phyloP scores from a whole-genome alignment of 768 basidiomycete genomes.

The Suillus alpinus region DNA sequence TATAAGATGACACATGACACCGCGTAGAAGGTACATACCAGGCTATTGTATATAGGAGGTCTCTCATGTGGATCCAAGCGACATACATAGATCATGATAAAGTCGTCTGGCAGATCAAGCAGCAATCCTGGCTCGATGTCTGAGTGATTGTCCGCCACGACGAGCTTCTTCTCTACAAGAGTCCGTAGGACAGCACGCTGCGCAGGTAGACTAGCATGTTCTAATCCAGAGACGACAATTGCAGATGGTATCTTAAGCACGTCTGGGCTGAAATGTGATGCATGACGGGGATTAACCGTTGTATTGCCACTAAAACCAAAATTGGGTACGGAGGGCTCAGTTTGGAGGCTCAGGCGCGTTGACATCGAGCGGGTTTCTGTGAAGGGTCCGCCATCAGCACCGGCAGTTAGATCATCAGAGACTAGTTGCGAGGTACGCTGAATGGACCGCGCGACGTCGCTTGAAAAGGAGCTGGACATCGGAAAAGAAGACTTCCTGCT shows the following conservation, averaged over 20 bases:
- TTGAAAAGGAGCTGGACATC: slow-evolving; percentile 17
- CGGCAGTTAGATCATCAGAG: slow-evolving; percentile 7
- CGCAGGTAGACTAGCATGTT: slow-evolving; percentile 49
- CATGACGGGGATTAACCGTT: slow-evolving; percentile 7
- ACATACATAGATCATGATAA: slow-evolving; percentile 74
- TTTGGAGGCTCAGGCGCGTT: slow-evolving; percentile 12
- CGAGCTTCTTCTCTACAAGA: slow-evolving; percentile 49
- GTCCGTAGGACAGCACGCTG: slow-evolving; percentile 58
- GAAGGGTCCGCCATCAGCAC: slow-evolving; percentile 5
- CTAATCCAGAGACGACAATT: slow-evolving; percentile 70
- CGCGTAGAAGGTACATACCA: slow-evolving; percentile 46
- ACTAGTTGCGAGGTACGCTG: slow-evolving; percentile 14
- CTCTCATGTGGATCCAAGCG: slow-evolving; percentile 59
- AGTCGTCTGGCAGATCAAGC: slow-evolving; percentile 52
- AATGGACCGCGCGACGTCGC: slow-evolving; percentile 17
- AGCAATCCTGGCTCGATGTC: slow-evolving; percentile 12
- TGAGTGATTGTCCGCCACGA: slow-evolving; percentile 30
- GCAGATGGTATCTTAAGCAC: slow-evolving; percentile 48
- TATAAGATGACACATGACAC: slow-evolving; percentile 7
- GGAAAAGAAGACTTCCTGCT: slow-evolving; percentile 26
- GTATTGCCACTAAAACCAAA: slow-evolving; percentile 8
- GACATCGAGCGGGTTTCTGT: slow-evolving; percentile 1
- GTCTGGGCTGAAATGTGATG: slow-evolving; percentile 17
- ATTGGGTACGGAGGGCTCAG: slow-evolving; percentile 15
- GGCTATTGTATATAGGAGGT: slow-evolving; percentile 59